phyloP scores from a whole-genome alignment of 2,329 filamentous ascomycete species.

The Cadophora gregata region DNA sequence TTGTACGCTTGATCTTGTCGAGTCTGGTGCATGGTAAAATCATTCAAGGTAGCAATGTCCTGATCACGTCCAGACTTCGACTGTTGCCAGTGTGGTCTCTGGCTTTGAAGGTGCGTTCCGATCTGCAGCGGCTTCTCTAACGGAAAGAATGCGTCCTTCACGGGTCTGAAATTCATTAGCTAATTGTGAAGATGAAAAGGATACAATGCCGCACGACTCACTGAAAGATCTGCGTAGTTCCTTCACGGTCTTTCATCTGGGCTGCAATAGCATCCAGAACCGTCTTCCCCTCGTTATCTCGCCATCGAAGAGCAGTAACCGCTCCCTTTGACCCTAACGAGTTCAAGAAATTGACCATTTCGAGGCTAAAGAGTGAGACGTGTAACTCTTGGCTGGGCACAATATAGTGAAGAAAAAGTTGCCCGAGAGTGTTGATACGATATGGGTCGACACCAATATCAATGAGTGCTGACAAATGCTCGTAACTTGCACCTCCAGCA shows the following conservation, averaged over 20 bases:
- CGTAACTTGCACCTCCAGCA: slow-evolving; percentile 18
- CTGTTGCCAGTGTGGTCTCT: not conserved
- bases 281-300: slow-evolving; percentile 21
- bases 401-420: slow-evolving; percentile 24
- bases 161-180: not conserved
- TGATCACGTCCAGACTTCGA: not conserved
- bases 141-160: not conserved
- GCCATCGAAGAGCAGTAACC: slow-evolving; percentile 16
- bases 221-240: slow-evolving; percentile 4
- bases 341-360: slow-evolving; percentile 15
- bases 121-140: not conserved
- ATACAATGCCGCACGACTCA: not conserved
- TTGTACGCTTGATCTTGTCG: slow-evolving; percentile 12
- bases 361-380: not conserved
- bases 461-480: slow-evolving; percentile 9
- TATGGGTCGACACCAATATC: slow-evolving; percentile 17
- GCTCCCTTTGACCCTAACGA: not conserved
- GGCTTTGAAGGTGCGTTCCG: not conserved
- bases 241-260: slow-evolving; percentile 6
- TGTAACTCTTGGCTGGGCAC: not conserved
- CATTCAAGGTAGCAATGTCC: not conserved
- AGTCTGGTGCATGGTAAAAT: slow-evolving; percentile 6
- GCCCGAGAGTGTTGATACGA: slow-evolving; percentile 20
- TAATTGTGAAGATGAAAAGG: not conserved
- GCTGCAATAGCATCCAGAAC: slow-evolving; percentile 14